Base-by-base conservation (phyloP, 2,329 filamentous ascomycete genomes). In the Claviceps monticola region DNA sequence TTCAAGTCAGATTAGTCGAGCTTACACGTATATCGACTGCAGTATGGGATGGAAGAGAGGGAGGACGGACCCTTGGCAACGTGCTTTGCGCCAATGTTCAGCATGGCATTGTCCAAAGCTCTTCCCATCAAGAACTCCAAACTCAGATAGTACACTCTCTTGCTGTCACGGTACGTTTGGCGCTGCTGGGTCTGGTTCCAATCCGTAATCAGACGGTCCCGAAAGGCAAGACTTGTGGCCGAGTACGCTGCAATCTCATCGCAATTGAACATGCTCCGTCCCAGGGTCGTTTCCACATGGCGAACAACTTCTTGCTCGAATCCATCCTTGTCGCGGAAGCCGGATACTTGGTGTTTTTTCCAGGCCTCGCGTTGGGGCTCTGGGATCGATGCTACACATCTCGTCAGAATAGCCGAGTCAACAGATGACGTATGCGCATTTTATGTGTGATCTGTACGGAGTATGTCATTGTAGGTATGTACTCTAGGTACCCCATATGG, bases 181-280 rank as follows among this genome's bases (percentile, higher is more conserved):
- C 84, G 84, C 73, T 98, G 93, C 73, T 98, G 93, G 46, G 93
- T 98, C 71, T 84, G 89, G 73, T 97, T 98, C 93, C 93, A 98
- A 60, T 95, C 88, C 56, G 93, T 83, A 62, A 98, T 84, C 64
- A 98, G 75, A 50, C 89, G 84, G 67, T 98, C 91, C 62, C 93
- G 82, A 71, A 98, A 91, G 26, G 93, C 91, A 62, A 98, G 73
- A 58, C 88, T 88, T 44, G 90, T 88, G 57, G 91, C 93, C 7
- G 86, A 82, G 69, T 98, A 98, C 36, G 90, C 89, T 50, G 93
- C 93, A 51, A 80, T 78, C 71, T 98, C 93, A 73, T 98, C 90
- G 71, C 93, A 98, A 71, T 98, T 98, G 79, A 91, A 97, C 67
- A 98, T 80, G 63, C 90, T 96, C 55, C 93, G 87, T 56, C 93